Base-by-base conservation (phyloP, 2,329 filamentous ascomycete genomes). In the Lachnellula hyalina region DNA sequence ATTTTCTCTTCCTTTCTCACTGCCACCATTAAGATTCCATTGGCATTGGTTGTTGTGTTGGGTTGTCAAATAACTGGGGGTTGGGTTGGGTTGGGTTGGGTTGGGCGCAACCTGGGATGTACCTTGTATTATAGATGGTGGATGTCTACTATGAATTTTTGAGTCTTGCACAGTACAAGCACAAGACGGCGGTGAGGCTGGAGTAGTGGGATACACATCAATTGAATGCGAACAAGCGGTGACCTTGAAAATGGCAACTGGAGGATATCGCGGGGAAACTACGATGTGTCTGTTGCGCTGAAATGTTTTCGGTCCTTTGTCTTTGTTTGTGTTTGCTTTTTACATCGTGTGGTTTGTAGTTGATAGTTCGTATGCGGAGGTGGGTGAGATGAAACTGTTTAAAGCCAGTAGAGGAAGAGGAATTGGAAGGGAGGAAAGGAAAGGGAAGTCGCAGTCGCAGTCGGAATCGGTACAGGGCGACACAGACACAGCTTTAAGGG, bases 271-370 rank as follows among this genome's bases (percentile, higher is more conserved):
- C 28, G 25, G 38, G 23, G 32, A 25, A 15, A 40, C 14, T 40
- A 17, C 36, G 15, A 40, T 40, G 8, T 41, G 23, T 47, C 17
- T 19, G 40, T 34, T 45, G 23, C 47, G 47, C 25, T 15, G 41
- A 41, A 17, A 28, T 40, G 23, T n/a, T 17, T 40, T 40, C 15
- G 36, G 14, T 40, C n/a, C 36, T 40, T 40, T 40, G 36, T 40
- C 36, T 40, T 12, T 32, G 28, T 11, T 9, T 32, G 28, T 32
- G 28, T 32, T 32, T 14, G 42, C 36, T 47, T 51, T 19, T 55
- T 47, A 55, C 50, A 52, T 58, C 2, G 17, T 34, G 46, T 54
- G 56, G 17, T 34, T 35, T 52, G 56, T 50, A 47, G 28, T 15
- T 42, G 28, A 2, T 8, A 28, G 28, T 11, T 12, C 2, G 28